Evolutionary conservation across 257 asterid species (phyloP), one percentile per base, ranked within the genome.

Genomic region (Linderniella brevidens): DNA sequence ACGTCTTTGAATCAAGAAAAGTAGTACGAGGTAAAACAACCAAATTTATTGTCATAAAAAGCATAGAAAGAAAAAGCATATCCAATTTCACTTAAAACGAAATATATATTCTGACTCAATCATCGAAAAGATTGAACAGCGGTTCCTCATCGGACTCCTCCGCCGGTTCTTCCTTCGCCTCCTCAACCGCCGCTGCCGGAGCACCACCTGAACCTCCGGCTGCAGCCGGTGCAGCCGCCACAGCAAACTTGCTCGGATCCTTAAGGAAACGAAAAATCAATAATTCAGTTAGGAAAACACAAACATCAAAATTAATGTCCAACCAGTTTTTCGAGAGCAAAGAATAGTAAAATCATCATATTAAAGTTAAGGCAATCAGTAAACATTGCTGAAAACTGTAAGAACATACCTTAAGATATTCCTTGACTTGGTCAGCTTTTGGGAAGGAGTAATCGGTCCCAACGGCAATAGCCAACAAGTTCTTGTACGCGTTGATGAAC

Each of bases 361-460:
- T n/a, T n/a, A n/a, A n/a, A n/a, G n/a, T n/a, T n/a, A n/a, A n/a
- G n/a, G n/a, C n/a, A n/a, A n/a, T n/a, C n/a, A n/a, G n/a, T n/a
- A n/a, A n/a, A n/a, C n/a, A n/a, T n/a, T n/a, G n/a, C n/a, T n/a
- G n/a, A 5, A 19, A 49, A 49, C 38, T 32, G 7, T 13, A 42
- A 15, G 10, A 48, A 25, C 40, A 29, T 58, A 88, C 95, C 64
- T 62, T 73, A 1, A 88, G 93, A 62, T 63, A 88, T 64, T 78
- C 93, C 90, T 88, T 84, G 16, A 84, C 96, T 50, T 76, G 73
- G 38, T 88, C 94, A 38, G 98, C 95, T 57, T 57, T 70, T 0
- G 94, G 96, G 87, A 84, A 84, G 44, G 96, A 78, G 32, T 78
- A 90, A 5, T 81, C 96, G 0, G 92, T 76, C 37, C 57, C 92